Percentiles rank a stretch among this genome's conserved stretches.
Conservation (phyloP, 192 early-diverging fungal species). For the Coemansia sp. region DNA sequence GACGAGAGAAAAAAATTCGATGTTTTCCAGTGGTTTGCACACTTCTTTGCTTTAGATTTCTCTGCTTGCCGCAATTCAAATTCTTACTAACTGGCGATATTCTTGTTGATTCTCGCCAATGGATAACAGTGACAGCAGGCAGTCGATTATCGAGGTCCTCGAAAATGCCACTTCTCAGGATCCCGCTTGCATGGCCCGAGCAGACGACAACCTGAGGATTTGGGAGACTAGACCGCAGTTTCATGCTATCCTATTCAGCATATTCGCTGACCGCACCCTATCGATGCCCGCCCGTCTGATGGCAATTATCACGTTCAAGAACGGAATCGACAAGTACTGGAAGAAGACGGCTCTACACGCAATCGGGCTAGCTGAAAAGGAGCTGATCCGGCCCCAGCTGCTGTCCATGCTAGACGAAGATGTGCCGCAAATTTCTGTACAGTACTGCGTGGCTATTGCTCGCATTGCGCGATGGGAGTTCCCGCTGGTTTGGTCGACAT, state of each 20-base stretch:
- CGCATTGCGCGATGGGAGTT: conserved; percentile 88
- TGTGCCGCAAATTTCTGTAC: conserved; percentile 67
- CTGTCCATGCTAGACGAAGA: conserved; percentile 71
- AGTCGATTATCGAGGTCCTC: conserved; percentile 53
- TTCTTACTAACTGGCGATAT: background rate
- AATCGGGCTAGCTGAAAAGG: conserved; percentile 72
- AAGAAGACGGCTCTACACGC: conserved; percentile 59
- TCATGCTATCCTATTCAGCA: conserved; percentile 70
- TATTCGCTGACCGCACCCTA: conserved; percentile 70
- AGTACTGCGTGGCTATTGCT: conserved; percentile 75
- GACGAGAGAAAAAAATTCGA: too few species aligned
- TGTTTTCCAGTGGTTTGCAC: too few species aligned
- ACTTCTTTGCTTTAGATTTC: background rate
- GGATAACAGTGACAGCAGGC: conserved; percentile 12
- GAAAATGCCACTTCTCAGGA: conserved; percentile 72
- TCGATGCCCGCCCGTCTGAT: conserved; percentile 70
- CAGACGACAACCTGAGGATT: conserved; percentile 66
- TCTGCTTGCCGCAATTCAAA: background rate
- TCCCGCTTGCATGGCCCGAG: conserved; percentile 60
- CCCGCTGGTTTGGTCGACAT: conserved; percentile 80
- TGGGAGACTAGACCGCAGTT: conserved; percentile 77
- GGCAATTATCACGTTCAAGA: conserved; percentile 83
- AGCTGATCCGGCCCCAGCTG: conserved; percentile 64
- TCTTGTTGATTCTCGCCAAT: background rate
- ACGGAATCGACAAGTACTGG: conserved; percentile 91